Evolutionary conservation across 192 early-diverging fungal species (phyloP).

Genomic region (Backusella luteola): DNA sequence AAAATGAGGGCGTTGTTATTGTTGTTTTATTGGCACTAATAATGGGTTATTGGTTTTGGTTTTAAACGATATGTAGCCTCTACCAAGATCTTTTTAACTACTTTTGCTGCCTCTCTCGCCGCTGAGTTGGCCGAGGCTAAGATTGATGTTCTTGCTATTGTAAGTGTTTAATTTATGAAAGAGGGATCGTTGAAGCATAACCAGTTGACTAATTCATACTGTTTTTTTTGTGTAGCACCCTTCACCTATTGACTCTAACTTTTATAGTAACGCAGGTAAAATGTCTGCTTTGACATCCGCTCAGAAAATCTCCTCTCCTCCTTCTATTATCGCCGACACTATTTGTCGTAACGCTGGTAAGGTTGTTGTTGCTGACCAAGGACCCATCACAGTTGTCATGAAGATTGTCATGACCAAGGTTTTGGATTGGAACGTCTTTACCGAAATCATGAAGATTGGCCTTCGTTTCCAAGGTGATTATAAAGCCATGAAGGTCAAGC

Average conservation of each 20-base stretch:
- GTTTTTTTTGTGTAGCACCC: conserved; percentile 39
- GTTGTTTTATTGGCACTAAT: background rate
- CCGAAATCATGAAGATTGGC: conserved; percentile 48
- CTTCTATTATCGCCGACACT: conserved; percentile 54
- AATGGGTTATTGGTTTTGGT: background rate
- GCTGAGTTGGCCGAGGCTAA: conserved; percentile 44
- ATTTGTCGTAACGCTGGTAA: conserved; percentile 52
- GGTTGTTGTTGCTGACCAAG: conserved; percentile 51
- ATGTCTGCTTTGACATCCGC: conserved; percentile 42
- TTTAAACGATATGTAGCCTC: conserved; percentile 25
- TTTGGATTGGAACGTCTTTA: conserved; percentile 57
- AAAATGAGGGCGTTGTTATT: background rate
- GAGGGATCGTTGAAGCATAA: background rate
- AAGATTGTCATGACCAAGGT: conserved; percentile 46
- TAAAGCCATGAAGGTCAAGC: conserved; percentile 43
- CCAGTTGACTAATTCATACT: background rate
- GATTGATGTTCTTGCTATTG: conserved; percentile 56
- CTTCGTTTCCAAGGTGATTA: conserved; percentile 48
- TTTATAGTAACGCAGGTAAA: conserved; percentile 52
- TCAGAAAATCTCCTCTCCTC: conserved; percentile 42
- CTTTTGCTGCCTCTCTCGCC: conserved; percentile 55
- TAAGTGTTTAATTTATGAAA: conserved; percentile 14
- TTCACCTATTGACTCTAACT: conserved; percentile 53
- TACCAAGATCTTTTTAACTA: conserved; percentile 55
- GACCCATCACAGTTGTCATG: conserved; percentile 43